phyloP scores from a whole-genome alignment of 345 rosid species.

The Rubroshorea leprosula region DNA sequence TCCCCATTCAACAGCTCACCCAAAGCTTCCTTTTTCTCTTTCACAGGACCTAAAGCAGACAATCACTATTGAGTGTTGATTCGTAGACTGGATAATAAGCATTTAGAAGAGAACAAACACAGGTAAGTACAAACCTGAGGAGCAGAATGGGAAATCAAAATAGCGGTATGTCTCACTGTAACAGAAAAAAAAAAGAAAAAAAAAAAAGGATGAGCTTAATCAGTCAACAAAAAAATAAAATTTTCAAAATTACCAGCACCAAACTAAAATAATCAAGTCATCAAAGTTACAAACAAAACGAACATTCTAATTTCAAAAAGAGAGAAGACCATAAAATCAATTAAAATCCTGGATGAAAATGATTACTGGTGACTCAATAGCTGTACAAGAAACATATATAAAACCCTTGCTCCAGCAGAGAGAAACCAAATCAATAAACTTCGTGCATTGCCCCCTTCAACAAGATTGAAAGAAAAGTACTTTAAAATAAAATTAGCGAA shows the following conservation, averaged over 20 bases:
- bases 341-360: neutral
- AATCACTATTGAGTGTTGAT: neutral
- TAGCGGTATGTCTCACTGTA: slow-evolving; percentile 34
- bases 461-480: neutral
- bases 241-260: neutral
- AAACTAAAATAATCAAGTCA: neutral
- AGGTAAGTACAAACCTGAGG: slow-evolving; percentile 19
- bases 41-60: slow-evolving; percentile 25
- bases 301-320: neutral
- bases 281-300: neutral
- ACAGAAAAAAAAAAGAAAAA: neutral
- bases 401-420: too few species aligned
- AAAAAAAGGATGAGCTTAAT: neutral
- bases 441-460: too few species aligned
- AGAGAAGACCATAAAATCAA: neutral
- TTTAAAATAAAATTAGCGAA: too few species aligned
- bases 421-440: too few species aligned
- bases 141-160: slow-evolving; percentile 31
- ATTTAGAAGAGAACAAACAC: neutral
- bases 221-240: too few species aligned
- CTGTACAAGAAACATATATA: neutral
- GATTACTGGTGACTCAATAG: neutral
- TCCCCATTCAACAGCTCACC: slow-evolving; percentile 72
- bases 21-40: slow-evolving; percentile 53
- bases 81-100: neutral